A percentile compares a stretch with the other conserved stretches of the same genome.
These are phyloP conservation scores for Penicillium freii DNA, from an alignment of 2,329 filamentous ascomycete species.

Conservation along the genomic window DNA sequence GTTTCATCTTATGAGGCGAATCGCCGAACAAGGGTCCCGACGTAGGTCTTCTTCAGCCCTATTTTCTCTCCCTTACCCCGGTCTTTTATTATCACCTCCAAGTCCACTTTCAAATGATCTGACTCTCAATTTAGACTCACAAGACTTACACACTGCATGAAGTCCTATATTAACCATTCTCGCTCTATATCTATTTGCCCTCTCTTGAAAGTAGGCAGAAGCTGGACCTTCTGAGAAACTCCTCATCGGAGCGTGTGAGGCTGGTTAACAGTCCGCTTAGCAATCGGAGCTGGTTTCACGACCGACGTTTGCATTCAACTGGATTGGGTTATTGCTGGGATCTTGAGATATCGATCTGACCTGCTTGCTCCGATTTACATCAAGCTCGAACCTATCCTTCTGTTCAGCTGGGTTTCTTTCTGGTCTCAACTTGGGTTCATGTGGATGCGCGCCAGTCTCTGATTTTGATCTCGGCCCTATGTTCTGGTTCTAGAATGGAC, in stretches of 20 bases:
- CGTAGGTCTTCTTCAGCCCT: conserved; percentile 23
- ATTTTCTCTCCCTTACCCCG: conserved; percentile 6
- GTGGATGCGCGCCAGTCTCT: conserved; percentile 4
- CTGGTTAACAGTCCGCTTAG: conserved; percentile 18
- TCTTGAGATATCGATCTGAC: conserved; percentile 18
- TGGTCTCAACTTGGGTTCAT: conserved; percentile 13
- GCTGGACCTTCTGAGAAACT: conserved; percentile 22
- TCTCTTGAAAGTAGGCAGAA: conserved; percentile 16
- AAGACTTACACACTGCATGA: conserved; percentile 13
- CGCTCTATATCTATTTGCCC: conserved; percentile 8
- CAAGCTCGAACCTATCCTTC: conserved; percentile 11
- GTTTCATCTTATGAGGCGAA: conserved; percentile 30
- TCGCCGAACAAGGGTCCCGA: conserved; percentile 22
- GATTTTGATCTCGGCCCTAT: conserved; percentile 12
- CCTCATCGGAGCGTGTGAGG: conserved; percentile 11
- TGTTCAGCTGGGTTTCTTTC: conserved; percentile 7
- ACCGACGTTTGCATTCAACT: conserved; percentile 24
- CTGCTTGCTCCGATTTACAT: conserved; percentile 12
- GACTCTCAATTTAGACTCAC: conserved; percentile 18
- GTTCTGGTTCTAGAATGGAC: conserved; percentile 43
- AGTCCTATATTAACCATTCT: not conserved
- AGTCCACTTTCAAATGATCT: conserved; percentile 15
- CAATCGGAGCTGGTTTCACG: conserved; percentile 24
- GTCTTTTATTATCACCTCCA: not conserved
- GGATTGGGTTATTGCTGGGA: conserved; percentile 26